Evolutionary conservation across 345 rosid genomes (phyloP).

Genomic region (Salix brachista): DNA sequence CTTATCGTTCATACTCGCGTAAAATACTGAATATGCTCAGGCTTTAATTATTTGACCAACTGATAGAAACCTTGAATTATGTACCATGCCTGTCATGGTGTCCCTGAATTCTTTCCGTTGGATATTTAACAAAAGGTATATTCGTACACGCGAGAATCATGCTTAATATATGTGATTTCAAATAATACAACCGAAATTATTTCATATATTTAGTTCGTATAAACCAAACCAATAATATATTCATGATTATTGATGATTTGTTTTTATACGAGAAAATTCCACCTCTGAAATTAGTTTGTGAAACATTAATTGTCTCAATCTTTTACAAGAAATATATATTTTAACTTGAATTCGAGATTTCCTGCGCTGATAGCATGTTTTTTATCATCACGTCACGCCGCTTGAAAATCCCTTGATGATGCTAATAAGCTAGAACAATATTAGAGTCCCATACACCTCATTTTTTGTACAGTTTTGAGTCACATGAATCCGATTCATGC

Average conservation of each 20-base stretch:
- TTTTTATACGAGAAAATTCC: too few species aligned
- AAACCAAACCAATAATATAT: background rate
- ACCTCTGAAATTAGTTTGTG: too few species aligned
- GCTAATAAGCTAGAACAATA: too few species aligned
- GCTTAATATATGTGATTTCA: too few species aligned
- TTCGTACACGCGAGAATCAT: background rate
- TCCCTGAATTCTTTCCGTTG: background rate
- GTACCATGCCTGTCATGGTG: background rate
- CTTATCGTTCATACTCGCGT: background rate
- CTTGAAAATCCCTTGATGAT: too few species aligned
- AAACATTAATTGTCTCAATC: rapidly evolving
- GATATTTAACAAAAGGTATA: background rate
- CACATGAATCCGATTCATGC: background rate
- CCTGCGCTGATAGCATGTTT: rapidly evolving
- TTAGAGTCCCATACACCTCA: too few species aligned
- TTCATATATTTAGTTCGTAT: background rate
- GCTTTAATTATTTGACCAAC: background rate
- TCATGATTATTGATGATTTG: too few species aligned
- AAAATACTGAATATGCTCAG: too few species aligned
- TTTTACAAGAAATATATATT: rapidly evolving
- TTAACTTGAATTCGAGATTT: too few species aligned
- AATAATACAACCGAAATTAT: too few species aligned
- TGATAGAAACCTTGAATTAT: background rate
- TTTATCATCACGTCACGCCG: rapidly evolving
- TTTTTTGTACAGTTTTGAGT: background rate